Base-by-base conservation (phyloP, 2,329 filamentous ascomycete genomes). In the Botrytis aclada region DNA sequence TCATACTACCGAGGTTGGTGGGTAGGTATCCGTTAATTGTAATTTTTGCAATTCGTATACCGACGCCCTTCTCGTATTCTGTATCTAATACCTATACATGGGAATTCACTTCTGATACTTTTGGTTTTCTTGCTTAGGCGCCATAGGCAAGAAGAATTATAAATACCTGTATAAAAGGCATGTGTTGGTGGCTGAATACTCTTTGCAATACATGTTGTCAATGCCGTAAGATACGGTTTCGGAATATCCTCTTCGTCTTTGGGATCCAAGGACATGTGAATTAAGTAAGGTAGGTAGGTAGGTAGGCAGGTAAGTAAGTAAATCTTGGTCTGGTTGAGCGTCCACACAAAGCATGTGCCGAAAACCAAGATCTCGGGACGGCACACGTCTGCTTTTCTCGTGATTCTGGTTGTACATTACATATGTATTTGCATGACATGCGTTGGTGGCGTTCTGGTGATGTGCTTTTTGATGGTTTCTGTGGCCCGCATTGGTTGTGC, bases 301-400 rank as follows among this genome's bases (percentile, higher is more conserved):
- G 16, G 7, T 45, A 45, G 37, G 39, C n/a, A 51, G 25, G 47
- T n/a, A 51, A 45, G 18, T 45, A 20, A 25, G 47, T n/a, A 16
- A 54, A n/a, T 54, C 34, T 62, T 41, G 32, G 10, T 3, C 1
- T 18, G 29, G 22, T 58, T 16, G 16, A 25, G 22, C 20, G 34
- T n/a, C 47, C 61, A 64, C 58, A 39, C 39, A 18, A 47, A 56
- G n/a, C 51, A 71, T 37, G n/a, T 66, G 70, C 70, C 70, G 70
- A 58, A 71, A 71, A 66, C 70, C 70, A 66, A 71, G 70, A 71
- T 71, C 45, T 66, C 61, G 70, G 70, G 47, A 71, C 37, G 70
- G 61, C 39, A 66, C 22, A 66, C 22, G 47, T 71, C 63, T 56
- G 32, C 16, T 45, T 66, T 58, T 58, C 32, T 61, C 56, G 9